A percentile compares a stretch with the other conserved stretches of the same genome.
phyloP scores from a whole-genome alignment of 2,329 filamentous ascomycete species.

The Geosmithia putterillii region DNA sequence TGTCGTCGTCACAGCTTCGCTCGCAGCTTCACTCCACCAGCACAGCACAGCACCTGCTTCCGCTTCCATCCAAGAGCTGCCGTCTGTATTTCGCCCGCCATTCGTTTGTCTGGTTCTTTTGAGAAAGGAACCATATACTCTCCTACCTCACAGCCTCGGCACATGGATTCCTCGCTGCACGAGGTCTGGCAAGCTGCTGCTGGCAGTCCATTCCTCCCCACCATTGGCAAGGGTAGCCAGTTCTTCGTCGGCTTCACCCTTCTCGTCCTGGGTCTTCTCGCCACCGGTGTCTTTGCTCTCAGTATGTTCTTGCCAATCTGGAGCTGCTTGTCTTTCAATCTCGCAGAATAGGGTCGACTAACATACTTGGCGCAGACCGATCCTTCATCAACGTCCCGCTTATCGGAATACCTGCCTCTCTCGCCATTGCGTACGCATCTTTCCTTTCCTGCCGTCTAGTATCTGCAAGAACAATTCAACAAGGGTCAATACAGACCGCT shows the following conservation, averaged over 20 bases:
- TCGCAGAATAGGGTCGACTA: constrained; percentile 1
- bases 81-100: background rate
- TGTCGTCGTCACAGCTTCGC: background rate
- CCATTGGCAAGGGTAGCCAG: constrained; percentile 71
- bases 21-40: background rate
- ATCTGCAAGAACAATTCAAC: constrained; percentile 5
- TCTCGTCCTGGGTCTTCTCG: constrained; percentile 56
- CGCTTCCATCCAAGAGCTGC: background rate
- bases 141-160: constrained; percentile 12
- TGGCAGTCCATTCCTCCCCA: constrained; percentile 71
- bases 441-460: background rate
- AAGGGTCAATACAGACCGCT: too few species aligned
- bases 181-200: constrained; percentile 90
- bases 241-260: constrained; percentile 71
- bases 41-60: background rate
- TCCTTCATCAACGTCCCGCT: constrained; percentile 65
- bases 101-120: background rate
- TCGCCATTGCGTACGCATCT: constrained; percentile 74
- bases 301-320: constrained; percentile 43
- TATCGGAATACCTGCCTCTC: constrained; percentile 74
- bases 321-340: background rate
- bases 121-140: background rate
- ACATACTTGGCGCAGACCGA: constrained; percentile 50
- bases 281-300: constrained; percentile 72
- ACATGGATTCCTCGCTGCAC: constrained; percentile 72